Evolutionary conservation across 345 rosid genomes (phyloP), one percentile per base, ranked within the genome.

Genomic region (Gossypioides kirkii): DNA sequence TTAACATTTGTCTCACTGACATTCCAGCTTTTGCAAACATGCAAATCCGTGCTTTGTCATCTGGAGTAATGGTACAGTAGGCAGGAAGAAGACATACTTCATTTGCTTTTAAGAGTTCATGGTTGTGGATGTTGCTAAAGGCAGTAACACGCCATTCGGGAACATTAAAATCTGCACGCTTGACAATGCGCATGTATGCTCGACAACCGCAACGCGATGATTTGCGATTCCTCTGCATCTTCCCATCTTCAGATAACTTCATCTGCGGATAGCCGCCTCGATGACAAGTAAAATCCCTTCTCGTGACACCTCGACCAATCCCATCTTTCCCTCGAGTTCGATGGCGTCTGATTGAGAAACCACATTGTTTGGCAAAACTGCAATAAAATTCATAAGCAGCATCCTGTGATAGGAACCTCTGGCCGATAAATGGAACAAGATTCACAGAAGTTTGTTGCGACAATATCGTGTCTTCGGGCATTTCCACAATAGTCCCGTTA

Each of bases 1-100:
- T 79, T 49, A 88, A 82, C 89, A 84, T 88, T 76, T 88, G 91
- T 45, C 91, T 76, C 22, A 86, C 91, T 10, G 91, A 88, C 89
- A 88, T 88, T 62, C 91, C 91, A 70, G 91, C 91, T 82, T 81
- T 88, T 41, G 84, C 84, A 81, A 78, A 88, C 89, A 88, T 81
- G 80, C 91, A 86, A 71, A 88, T 84, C 52, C 81, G 77, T 52
- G 83, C 84, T 77, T 86, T 88, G 79, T 86, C 91, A 74, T 88
- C 88, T 0, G 83, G 77, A 45, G 84, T 78, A 71, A 88, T 78
- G 49, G 74, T 71, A 78, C 88, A 78, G 79, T 80, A 81, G 68
- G 88, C 81, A 77, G 91, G 89, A 76, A 75, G 83, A 11, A 75
- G 74, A 36, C 72, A 80, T 69, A 72, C 76, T 14, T 85, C 87